Conservation (phyloP, 495 filamentous ascomycete species). For the Glonium stellatum region DNA sequence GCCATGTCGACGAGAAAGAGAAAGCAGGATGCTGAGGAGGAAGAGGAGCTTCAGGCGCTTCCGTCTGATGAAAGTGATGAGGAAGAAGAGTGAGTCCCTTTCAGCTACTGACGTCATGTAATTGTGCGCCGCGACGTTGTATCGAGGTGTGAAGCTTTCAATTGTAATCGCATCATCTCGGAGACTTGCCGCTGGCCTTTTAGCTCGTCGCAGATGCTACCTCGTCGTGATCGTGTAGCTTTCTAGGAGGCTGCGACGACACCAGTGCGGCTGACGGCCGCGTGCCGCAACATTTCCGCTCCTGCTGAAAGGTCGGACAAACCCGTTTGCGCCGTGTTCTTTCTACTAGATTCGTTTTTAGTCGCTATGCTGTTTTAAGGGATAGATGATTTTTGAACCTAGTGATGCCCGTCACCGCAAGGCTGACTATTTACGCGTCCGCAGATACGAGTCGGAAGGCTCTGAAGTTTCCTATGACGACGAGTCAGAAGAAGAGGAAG, state of each 20-base stretch:
- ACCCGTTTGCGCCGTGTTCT: no score
- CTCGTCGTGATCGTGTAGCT: not conserved
- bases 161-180: conserved; percentile 15
- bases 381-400: conserved; percentile 1
- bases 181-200: not conserved
- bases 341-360: no score
- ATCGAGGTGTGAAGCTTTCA: conserved; percentile 4
- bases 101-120: conserved; percentile 30
- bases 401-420: not conserved
- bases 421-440: conserved; percentile 15
- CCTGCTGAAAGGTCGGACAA: no score
- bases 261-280: no score
- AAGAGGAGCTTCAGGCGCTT: conserved; percentile 53
- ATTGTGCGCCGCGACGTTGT: conserved; percentile 13
- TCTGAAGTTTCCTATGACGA: conserved; percentile 30
- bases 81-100: conserved; percentile 56
- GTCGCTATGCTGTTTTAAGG: not conserved
- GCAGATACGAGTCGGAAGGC: conserved; percentile 29
- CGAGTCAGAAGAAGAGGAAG: conserved; percentile 25
- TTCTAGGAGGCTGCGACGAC: not conserved
- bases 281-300: no score
- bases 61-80: conserved; percentile 57
- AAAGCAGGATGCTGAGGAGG: conserved; percentile 56
- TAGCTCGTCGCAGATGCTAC: conserved; percentile 10
- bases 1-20: conserved; percentile 59